Base-by-base conservation (phyloP, 1,284 basidiomycete genomes). In the Vanrija sp. region DNA sequence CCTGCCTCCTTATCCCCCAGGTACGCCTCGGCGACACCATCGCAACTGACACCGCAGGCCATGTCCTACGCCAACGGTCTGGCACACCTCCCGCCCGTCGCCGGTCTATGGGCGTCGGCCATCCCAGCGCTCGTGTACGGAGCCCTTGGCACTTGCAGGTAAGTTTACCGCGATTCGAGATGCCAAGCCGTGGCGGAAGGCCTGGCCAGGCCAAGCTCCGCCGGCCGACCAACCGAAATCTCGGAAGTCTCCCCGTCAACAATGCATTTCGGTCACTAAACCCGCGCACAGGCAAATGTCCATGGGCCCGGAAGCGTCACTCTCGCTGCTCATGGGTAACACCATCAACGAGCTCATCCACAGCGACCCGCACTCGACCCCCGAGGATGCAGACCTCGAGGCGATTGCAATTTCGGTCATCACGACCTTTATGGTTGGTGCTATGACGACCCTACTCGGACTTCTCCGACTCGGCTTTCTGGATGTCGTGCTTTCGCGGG, bases 401-500 rank as follows among this genome's bases (percentile, higher is more conserved):
- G 78, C 79, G 16, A 62, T 87, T 3, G 84, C 83, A 23, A 69
- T 89, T 12, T 81, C 83, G 4, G 57, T 74, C 23, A 82, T 89
- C 12, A 86, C 91, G 50, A 88, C 89, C 0, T 81, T 94, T 49
- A 89, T 93, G 78, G 86, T 85, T 54, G 92, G 92, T n/a, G 64
- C 93, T 24, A 87, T 97, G 62, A 87, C 89, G 1, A 90, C 90
- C 62, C 70, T 88, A 10, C 81, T 97, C 31, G 93, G 93, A 6
- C 82, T 96, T 57, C 85, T 95, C 66, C 82, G 92, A 18, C 80
- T 97, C 1, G 93, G 93, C 1, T 97, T 97, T 75, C 84, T 97
- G 48, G 93, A 97, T 71, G 93, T 96, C 16, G 87, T 97, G 3
- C 81, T 97, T n/a, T 89, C 87, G 60, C 84, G 90, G 53, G 89